Percentiles rank a stretch among this genome's conserved stretches.
phyloP scores from a whole-genome alignment of 371 early-diverging fungal genomes.

The Circinella minor region DNA sequence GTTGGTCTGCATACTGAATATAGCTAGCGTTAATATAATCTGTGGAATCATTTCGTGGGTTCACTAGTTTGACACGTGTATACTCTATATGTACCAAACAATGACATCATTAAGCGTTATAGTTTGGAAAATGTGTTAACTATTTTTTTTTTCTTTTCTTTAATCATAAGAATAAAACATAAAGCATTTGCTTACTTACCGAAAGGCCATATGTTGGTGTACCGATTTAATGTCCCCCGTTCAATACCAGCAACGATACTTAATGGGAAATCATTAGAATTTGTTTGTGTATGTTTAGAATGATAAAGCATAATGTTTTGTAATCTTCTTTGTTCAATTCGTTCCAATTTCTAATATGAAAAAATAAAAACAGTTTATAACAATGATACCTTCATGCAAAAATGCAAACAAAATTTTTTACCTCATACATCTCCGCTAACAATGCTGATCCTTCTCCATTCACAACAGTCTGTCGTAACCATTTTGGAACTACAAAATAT shows the following conservation, averaged over 20 bases:
- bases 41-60: constrained; percentile 31
- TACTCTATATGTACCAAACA: constrained; percentile 40
- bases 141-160: no score
- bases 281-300: constrained; percentile 43
- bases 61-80: constrained; percentile 56
- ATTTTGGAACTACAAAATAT: constrained; percentile 29
- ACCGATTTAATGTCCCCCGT: constrained; percentile 73
- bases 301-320: constrained; percentile 67
- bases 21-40: constrained; percentile 88
- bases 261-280: constrained; percentile 48
- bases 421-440: constrained; percentile 52
- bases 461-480: constrained; percentile 33
- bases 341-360: constrained; percentile 55
- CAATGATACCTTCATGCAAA: not conserved
- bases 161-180: no score
- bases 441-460: constrained; percentile 35
- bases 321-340: constrained; percentile 63
- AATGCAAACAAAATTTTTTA: constrained; percentile 8
- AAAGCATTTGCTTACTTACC: constrained; percentile 33
- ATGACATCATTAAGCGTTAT: constrained; percentile 6
- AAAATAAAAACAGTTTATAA: not conserved
- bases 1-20: constrained; percentile 24
- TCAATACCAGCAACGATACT: constrained; percentile 71
- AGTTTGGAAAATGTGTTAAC: not conserved
- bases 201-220: constrained; percentile 82